A percentile compares a stretch with the other conserved stretches of the same genome.
phyloP scores from a whole-genome alignment of 2,329 filamentous ascomycete species.

The Fusarium cyanostomum region DNA sequence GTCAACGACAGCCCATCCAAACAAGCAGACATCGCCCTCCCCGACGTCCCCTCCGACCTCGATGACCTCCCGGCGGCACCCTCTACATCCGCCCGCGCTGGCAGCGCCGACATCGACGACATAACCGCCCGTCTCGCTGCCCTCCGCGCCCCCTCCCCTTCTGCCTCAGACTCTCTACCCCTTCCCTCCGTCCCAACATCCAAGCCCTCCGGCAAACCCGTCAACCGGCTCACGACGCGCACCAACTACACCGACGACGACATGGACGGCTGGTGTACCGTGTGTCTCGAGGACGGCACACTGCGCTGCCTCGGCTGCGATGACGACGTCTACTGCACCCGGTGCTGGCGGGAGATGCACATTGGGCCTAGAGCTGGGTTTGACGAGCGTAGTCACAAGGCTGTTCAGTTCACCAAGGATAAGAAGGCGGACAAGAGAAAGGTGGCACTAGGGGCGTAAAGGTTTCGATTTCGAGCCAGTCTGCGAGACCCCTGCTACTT shows the following conservation, averaged over 20 bases:
- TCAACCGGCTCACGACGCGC: constrained; percentile 51
- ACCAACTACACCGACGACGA: constrained; percentile 73
- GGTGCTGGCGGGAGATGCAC: constrained; percentile 87
- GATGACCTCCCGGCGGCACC: constrained; percentile 47
- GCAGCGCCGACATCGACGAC: constrained; percentile 50
- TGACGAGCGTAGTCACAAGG: constrained; percentile 76
- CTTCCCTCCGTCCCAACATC: constrained; percentile 62
- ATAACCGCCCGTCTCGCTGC: constrained; percentile 64
- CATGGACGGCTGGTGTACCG: constrained; percentile 80
- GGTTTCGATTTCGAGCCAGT: constrained; percentile 21
- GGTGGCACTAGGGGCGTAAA: constrained; percentile 51
- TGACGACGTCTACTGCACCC: constrained; percentile 75
- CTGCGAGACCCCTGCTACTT: constrained; percentile 12
- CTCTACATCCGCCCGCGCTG: constrained; percentile 24
- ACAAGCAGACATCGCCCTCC: constrained; percentile 51
- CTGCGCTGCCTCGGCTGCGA: constrained; percentile 78
- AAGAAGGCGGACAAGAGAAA: constrained; percentile 47
- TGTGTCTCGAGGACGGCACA: constrained; percentile 82
- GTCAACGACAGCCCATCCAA: constrained; percentile 33
- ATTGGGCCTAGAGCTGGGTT: constrained; percentile 72
- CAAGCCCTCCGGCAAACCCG: constrained; percentile 54
- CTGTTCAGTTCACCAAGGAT: constrained; percentile 64
- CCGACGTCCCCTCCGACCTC: constrained; percentile 57
- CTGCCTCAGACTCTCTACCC: constrained; percentile 46
- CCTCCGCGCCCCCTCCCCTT: constrained; percentile 52